phyloP scores from a whole-genome alignment of 2,329 filamentous ascomycete genomes.

The Colletotrichum chrysophilum region DNA sequence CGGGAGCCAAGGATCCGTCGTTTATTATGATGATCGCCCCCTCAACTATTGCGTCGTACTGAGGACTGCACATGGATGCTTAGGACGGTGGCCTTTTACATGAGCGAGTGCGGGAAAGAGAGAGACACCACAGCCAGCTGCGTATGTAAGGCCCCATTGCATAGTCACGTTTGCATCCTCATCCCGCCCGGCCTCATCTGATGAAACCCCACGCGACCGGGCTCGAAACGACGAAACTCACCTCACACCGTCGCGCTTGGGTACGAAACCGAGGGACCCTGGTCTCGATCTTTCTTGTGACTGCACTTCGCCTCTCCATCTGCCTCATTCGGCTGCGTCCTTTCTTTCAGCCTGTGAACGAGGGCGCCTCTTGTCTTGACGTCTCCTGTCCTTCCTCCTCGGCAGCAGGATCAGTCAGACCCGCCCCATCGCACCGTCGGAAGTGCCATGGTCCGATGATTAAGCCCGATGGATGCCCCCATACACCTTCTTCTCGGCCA shows the following conservation, averaged over 20 bases:
- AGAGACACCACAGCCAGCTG: not conserved
- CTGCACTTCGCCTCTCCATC: not conserved
- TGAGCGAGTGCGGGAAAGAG: not conserved
- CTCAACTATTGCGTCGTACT: not conserved
- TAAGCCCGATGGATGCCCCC: slow-evolving; percentile 9
- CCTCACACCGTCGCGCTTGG: slow-evolving; percentile 1
- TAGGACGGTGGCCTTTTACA: not conserved
- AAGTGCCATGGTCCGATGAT: slow-evolving; percentile 9
- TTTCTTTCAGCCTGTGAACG: not conserved
- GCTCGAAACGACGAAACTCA: slow-evolving; percentile 17
- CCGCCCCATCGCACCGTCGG: not conserved
- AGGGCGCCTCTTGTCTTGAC: not conserved
- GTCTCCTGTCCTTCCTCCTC: not conserved
- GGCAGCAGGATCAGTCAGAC: not conserved
- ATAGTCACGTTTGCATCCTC: not conserved
- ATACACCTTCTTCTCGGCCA: not conserved
- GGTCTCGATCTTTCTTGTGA: not conserved
- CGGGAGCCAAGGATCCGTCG: not conserved
- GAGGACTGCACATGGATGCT: not conserved
- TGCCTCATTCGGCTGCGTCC: not conserved
- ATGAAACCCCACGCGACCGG: slow-evolving; percentile 7
- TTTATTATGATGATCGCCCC: not conserved
- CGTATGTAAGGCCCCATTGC: not conserved
- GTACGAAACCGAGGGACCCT: not conserved
- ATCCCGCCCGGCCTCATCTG: slow-evolving; percentile 9